Percentiles rank a stretch among this genome's conserved stretches.
These are phyloP conservation scores for Bromus sterilis DNA, from an alignment of 176 grass and related monocot species.

Conservation along the genomic window DNA sequence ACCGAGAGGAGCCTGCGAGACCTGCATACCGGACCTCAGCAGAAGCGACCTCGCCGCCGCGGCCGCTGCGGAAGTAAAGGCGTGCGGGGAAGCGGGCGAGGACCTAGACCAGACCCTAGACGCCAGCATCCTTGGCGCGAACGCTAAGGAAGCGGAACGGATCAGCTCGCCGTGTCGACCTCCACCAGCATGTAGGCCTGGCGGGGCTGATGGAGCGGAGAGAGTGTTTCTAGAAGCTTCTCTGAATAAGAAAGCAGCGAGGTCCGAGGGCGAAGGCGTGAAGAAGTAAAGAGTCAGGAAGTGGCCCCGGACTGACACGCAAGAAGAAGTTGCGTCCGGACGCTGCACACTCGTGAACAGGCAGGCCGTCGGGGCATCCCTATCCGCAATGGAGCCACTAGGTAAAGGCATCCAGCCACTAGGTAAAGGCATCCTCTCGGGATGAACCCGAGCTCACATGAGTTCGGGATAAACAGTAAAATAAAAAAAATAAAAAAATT, in stretches of 20 bases:
- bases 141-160: background rate
- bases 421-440: too few species aligned
- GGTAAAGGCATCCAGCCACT: too few species aligned
- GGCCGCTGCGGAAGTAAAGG: background rate
- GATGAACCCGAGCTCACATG: too few species aligned
- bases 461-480: too few species aligned
- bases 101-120: constrained; percentile 22
- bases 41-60: background rate
- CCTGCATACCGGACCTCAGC: constrained; percentile 1
- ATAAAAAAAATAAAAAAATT: too few species aligned
- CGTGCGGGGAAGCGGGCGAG: background rate
- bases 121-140: constrained; percentile 13
- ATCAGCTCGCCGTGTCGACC: background rate
- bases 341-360: background rate
- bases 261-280: background rate
- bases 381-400: too few species aligned
- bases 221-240: constrained; percentile 13
- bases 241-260: background rate
- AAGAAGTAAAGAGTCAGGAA: background rate
- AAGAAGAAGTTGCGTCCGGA: background rate
- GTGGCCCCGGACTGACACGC: background rate
- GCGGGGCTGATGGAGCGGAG: background rate
- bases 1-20: background rate
- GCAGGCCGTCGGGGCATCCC: background rate
- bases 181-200: background rate